Evolutionary conservation across 495 filamentous ascomycete species (phyloP).

Genomic region (Arthonia radiata): DNA sequence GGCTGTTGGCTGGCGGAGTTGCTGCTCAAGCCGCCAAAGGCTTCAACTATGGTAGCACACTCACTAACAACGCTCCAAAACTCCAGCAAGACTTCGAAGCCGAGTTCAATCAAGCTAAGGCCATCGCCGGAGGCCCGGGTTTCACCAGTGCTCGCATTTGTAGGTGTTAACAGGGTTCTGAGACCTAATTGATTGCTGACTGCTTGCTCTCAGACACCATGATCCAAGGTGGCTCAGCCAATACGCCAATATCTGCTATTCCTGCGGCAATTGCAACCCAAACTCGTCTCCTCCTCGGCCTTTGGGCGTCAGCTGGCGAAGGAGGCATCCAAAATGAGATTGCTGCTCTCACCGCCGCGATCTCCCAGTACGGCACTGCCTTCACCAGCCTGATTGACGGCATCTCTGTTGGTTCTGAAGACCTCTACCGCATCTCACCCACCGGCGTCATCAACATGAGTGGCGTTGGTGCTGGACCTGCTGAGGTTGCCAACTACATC

Average conservation of each 20-base stretch:
- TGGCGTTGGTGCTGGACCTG: conserved; percentile 32
- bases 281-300: conserved; percentile 46
- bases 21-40: conserved; percentile 27
- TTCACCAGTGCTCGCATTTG: conserved; percentile 51
- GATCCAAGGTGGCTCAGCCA: conserved; percentile 25
- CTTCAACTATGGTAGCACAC: conserved; percentile 60
- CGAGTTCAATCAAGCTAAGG: conserved; percentile 45
- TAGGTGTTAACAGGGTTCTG: too few relatives aligned
- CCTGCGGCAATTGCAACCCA: conserved; percentile 53
- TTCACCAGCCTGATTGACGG: conserved; percentile 24
- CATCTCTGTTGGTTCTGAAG: conserved; percentile 26
- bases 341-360: conserved; percentile 20
- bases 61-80: conserved; percentile 35
- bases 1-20: too few relatives aligned
- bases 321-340: conserved; percentile 41
- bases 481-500: conserved; percentile 39
- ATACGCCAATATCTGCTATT: conserved; percentile 39
- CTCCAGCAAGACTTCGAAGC: conserved; percentile 37
- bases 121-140: conserved; percentile 39
- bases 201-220: too few relatives aligned
- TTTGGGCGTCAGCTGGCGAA: conserved; percentile 52
- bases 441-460: conserved; percentile 21
- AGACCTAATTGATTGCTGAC: too few relatives aligned
- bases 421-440: conserved; percentile 24
- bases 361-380: conserved; percentile 17